These are phyloP conservation scores for Boletus mariae DNA, from an alignment of 1,284 basidiomycete species.

Conservation along the genomic window DNA sequence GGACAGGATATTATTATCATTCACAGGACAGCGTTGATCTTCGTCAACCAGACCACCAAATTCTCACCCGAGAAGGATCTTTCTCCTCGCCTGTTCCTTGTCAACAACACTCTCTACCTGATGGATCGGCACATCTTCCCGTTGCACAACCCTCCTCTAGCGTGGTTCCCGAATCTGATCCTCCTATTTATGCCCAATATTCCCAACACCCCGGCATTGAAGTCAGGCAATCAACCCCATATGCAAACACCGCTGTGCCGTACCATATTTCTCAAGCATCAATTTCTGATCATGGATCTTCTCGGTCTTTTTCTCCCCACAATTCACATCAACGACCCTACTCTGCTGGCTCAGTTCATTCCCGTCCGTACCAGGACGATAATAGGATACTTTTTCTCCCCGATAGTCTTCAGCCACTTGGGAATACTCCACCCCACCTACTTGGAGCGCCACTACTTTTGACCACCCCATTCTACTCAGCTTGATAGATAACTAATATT, in stretches of 20 bases:
- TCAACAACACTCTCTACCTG: constrained; percentile 10
- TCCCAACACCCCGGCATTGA: constrained; percentile 6
- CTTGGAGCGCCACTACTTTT: constrained; percentile 31
- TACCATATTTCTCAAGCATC: constrained; percentile 14
- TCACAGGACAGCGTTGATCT: constrained; percentile 8
- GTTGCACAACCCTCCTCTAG: constrained; percentile 9
- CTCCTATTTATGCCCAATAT: constrained; percentile 20
- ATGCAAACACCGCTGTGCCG: constrained; percentile 10
- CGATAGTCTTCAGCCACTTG: constrained; percentile 5
- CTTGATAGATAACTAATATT: constrained; percentile 14
- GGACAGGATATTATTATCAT: constrained; percentile 17
- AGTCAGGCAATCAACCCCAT: constrained; percentile 16
- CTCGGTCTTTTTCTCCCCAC: constrained; percentile 10
- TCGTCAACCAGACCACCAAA: constrained; percentile 8
- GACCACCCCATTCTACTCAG: constrained; percentile 37
- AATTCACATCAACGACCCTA: constrained; percentile 19
- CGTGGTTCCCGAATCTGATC: constrained; percentile 9
- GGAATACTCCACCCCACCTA: constrained; percentile 6
- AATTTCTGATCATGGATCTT: constrained; percentile 8
- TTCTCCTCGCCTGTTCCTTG: constrained; percentile 9
- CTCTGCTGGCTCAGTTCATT: constrained; percentile 19
- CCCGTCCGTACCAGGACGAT: constrained; percentile 13
- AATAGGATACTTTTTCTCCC: constrained; percentile 9
- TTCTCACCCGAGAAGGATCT: constrained; percentile 16
- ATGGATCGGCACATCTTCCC: constrained; percentile 13